A percentile compares a stretch with the other conserved stretches of the same genome.
Evolutionary conservation across 2,329 filamentous ascomycete species (phyloP).

Genomic region (Diaporthe capsici): DNA sequence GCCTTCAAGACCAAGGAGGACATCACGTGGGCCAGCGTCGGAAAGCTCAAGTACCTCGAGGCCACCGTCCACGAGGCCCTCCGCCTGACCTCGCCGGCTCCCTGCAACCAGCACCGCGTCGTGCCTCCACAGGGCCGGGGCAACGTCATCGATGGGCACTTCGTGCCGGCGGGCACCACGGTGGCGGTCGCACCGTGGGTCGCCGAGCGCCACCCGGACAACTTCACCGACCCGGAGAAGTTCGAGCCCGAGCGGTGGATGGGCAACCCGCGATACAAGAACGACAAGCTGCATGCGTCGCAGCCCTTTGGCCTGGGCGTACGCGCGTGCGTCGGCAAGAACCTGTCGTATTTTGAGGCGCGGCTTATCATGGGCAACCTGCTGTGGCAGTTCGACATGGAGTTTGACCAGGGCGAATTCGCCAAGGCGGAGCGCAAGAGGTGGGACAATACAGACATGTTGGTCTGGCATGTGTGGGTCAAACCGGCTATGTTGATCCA

Average conservation of each 20-base stretch:
- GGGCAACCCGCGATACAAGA: neutral
- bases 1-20: neutral
- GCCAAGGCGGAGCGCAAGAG: neutral
- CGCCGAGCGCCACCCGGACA: neutral
- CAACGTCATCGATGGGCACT: neutral
- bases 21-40: neutral
- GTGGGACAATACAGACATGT: neutral
- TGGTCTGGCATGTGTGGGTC: neutral
- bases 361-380: neutral
- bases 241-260: constrained; percentile 1
- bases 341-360: neutral
- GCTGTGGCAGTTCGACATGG: neutral
- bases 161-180: neutral
- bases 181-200: neutral
- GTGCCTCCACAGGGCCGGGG: neutral
- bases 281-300: neutral
- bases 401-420: neutral
- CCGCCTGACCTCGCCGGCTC: neutral
- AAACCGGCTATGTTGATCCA: neutral
- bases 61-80: neutral
- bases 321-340: neutral
- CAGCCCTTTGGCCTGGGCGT: neutral
- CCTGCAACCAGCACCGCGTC: neutral
- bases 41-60: constrained; percentile 2
- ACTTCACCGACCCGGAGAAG: neutral